These are phyloP conservation scores for Lasiodiplodia sp. DNA, from an alignment of 2,329 filamentous ascomycete species.

Conservation along the genomic window DNA sequence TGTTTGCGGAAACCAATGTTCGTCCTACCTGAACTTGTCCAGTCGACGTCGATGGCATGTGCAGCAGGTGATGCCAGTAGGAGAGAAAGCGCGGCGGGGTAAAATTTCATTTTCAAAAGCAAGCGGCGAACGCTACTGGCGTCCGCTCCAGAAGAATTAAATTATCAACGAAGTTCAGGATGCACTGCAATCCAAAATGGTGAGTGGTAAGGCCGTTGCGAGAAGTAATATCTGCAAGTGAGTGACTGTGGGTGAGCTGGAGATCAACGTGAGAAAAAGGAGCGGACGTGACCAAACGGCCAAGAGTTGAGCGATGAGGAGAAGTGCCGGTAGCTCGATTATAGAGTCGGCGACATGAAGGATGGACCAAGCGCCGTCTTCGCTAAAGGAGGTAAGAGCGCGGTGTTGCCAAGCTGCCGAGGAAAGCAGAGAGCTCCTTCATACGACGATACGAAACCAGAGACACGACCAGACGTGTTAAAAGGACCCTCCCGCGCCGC, in stretches of 20 bases:
- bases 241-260: slow-evolving; percentile 11
- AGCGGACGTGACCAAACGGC: slow-evolving; percentile 12
- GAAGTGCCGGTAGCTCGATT: slow-evolving; percentile 10
- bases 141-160: neutral
- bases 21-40: slow-evolving; percentile 7
- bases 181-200: too few species aligned
- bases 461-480: neutral
- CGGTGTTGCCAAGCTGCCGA: slow-evolving; percentile 26
- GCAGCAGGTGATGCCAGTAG: slow-evolving; percentile 3
- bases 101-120: slow-evolving; percentile 2
- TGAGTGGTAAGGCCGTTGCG: neutral
- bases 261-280: neutral
- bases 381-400: slow-evolving; percentile 27
- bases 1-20: too few species aligned
- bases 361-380: slow-evolving; percentile 15
- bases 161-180: too few species aligned
- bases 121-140: neutral
- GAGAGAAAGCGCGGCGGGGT: neutral
- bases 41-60: slow-evolving; percentile 9
- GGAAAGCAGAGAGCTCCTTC: slow-evolving; percentile 8
- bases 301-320: neutral
- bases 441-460: slow-evolving; percentile 17
- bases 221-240: neutral
- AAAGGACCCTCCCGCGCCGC: neutral
- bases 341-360: slow-evolving; percentile 1